Evolutionary conservation across 148 eudicot species (phyloP).

Genomic region (Dysphania ambrosioides): DNA sequence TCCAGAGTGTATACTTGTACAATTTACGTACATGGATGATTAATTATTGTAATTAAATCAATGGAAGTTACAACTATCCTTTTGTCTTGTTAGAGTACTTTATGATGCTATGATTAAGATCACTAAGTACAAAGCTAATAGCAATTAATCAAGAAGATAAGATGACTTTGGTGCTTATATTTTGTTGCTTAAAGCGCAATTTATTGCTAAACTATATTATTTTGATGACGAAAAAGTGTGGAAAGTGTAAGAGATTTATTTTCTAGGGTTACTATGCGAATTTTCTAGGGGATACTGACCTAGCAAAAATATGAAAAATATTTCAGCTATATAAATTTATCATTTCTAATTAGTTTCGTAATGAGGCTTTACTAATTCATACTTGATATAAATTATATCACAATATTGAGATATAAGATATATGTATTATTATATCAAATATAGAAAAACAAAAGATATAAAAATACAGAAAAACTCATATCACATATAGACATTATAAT

Average conservation of each 20-base stretch:
- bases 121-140: slow-evolving; percentile 1
- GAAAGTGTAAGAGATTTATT: background rate
- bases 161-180: background rate
- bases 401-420: no score
- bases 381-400: no score
- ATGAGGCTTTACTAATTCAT: no score
- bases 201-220: background rate
- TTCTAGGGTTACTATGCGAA: no score
- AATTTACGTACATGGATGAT: background rate
- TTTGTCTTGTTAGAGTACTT: background rate
- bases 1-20: background rate
- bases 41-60: background rate
- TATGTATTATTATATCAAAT: no score
- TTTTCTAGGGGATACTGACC: no score
- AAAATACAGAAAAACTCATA: no score
- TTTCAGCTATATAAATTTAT: no score
- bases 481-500: no score
- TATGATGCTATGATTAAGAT: slow-evolving; percentile 14
- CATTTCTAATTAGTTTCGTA: no score
- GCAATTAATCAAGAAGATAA: background rate
- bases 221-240: background rate
- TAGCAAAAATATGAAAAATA: no score
- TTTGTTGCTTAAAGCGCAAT: slow-evolving; percentile 22
- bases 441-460: no score
- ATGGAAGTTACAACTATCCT: background rate